Evolutionary conservation across 176 grass and related monocot species (phyloP).

Genomic region (Zea luxurians): DNA sequence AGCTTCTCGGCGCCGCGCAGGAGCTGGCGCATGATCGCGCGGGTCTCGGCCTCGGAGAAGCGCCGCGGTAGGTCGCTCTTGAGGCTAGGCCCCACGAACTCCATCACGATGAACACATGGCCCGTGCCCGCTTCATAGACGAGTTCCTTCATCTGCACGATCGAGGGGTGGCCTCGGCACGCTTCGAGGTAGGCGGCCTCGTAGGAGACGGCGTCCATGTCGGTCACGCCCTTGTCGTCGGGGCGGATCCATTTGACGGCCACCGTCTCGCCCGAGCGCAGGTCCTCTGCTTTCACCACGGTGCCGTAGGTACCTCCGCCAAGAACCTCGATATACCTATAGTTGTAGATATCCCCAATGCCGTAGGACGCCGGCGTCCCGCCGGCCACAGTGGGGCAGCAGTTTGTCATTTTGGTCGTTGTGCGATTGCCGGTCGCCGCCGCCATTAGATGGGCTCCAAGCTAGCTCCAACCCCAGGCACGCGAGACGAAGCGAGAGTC

Average conservation of each 20-base stretch:
- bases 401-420: neutral
- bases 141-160: conserved; percentile 24
- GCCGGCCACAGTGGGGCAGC: neutral
- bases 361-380: neutral
- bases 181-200: conserved; percentile 3
- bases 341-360: conserved; percentile 24
- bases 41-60: conserved; percentile 6
- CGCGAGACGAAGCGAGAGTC: neutral
- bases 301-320: neutral
- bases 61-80: neutral
- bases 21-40: conserved; percentile 23
- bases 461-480: neutral
- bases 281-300: conserved; percentile 4
- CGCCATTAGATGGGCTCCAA: neutral
- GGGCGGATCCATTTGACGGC: conserved; percentile 22
- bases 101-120: conserved; percentile 20
- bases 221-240: neutral
- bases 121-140: neutral
- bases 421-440: neutral
- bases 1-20: conserved; percentile 8
- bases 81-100: conserved; percentile 16
- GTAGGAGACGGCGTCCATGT: neutral
- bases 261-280: conserved; percentile 8
- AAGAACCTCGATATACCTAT: conserved; percentile 1
- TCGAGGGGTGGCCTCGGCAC: conserved; percentile 13